These are phyloP conservation scores for Endoconidiophora laricicola DNA, from an alignment of 2,329 filamentous ascomycete species.

Conservation along the genomic window DNA sequence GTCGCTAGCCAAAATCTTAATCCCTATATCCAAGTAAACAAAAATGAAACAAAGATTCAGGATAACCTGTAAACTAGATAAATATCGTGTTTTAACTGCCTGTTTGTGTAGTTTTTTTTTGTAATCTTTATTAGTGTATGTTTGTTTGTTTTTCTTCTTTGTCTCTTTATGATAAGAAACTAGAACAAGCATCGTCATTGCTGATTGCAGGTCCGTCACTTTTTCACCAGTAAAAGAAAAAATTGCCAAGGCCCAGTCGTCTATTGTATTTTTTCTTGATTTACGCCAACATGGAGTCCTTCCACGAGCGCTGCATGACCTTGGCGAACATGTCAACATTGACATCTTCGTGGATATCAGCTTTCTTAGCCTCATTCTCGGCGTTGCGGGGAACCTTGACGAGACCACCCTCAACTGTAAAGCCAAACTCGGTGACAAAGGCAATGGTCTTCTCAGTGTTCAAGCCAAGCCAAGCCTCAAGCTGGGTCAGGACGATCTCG, in stretches of 20 bases:
- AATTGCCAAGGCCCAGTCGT: too few species aligned
- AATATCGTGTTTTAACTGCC: too few species aligned
- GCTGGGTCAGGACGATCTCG: conserved; percentile 48
- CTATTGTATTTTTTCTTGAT: background rate
- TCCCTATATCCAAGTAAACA: background rate
- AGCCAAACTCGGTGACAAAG: conserved; percentile 73
- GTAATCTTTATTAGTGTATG: conserved; percentile 2
- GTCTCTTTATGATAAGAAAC: conserved; percentile 4
- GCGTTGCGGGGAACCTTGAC: conserved; percentile 80
- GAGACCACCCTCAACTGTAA: conserved; percentile 53
- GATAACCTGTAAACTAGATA: background rate
- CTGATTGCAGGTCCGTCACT: background rate
- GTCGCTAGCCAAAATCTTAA: background rate
- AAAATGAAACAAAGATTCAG: background rate
- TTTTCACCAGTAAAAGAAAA: too few species aligned
- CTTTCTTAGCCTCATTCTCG: conserved; percentile 93
- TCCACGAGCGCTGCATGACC: conserved; percentile 70
- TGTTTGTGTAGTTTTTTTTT: conserved; percentile 6
- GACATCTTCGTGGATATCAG: conserved; percentile 89
- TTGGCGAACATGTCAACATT: conserved; percentile 73
- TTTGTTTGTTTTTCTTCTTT: conserved; percentile 11
- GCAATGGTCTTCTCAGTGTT: conserved; percentile 51
- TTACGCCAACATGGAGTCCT: conserved; percentile 32
- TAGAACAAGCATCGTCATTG: conserved; percentile 2
- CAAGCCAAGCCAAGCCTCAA: conserved; percentile 63